phyloP scores from a whole-genome alignment of 1,284 basidiomycete genomes.

The Irpex sp. region DNA sequence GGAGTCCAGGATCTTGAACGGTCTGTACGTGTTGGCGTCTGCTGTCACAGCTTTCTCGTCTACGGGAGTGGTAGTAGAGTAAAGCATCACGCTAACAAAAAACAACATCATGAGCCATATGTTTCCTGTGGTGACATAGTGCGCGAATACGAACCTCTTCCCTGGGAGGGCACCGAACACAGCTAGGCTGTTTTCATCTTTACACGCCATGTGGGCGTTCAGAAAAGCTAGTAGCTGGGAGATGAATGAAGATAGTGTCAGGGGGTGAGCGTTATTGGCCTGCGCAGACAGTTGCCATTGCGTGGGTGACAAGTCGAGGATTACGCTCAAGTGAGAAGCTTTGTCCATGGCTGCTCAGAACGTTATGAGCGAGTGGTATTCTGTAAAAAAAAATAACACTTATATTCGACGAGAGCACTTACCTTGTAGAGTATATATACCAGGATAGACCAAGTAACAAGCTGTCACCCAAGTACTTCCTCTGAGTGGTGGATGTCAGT shows the following conservation, averaged over 20 bases:
- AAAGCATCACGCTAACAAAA: conserved; percentile 60
- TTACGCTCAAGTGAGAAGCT: conserved; percentile 73
- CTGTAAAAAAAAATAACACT: not conserved
- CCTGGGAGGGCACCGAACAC: conserved; percentile 88
- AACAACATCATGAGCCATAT: not conserved
- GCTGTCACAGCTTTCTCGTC: conserved; percentile 36
- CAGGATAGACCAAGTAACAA: not conserved
- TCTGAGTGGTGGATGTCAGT: not conserved
- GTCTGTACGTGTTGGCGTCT: conserved; percentile 80
- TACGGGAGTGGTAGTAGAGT: conserved; percentile 57
- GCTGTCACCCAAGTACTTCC: not conserved
- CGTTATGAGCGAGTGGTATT: not conserved
- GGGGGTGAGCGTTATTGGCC: conserved; percentile 42
- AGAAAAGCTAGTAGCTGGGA: conserved; percentile 86
- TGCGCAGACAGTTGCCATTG: conserved; percentile 74
- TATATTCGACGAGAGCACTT: not conserved
- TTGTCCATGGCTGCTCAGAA: conserved; percentile 37
- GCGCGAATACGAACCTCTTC: conserved; percentile 54
- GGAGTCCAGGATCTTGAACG: conserved; percentile 74
- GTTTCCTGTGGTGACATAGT: conserved; percentile 1
- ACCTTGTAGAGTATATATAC: not conserved
- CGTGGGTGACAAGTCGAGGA: conserved; percentile 79
- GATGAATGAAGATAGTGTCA: conserved; percentile 67
- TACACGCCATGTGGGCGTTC: conserved; percentile 88
- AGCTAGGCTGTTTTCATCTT: conserved; percentile 89